Conservation (phyloP, 257 asterid species). For the Hygrophila difformis region DNA sequence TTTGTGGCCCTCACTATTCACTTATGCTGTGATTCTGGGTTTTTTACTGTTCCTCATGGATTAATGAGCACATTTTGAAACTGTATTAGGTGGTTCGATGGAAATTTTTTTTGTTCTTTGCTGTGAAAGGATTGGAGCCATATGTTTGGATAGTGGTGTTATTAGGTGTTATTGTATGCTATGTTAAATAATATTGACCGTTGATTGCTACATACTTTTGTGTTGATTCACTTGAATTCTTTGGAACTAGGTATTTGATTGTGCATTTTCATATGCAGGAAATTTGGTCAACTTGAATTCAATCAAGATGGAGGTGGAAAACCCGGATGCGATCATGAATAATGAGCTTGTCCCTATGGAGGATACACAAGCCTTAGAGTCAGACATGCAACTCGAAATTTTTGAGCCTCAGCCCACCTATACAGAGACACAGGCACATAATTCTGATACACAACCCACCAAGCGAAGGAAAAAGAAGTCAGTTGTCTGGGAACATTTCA, state of each 20-base stretch:
- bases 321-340: slow-evolving; percentile 21
- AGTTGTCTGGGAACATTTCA: slow-evolving; percentile 95
- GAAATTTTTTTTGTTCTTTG: not conserved
- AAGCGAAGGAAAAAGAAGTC: slow-evolving; percentile 91
- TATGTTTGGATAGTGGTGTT: not conserved
- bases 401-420: slow-evolving; percentile 23
- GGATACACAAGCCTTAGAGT: slow-evolving; percentile 39
- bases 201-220: no score
- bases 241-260: no score
- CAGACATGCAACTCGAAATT: slow-evolving; percentile 42
- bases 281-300: slow-evolving; percentile 3
- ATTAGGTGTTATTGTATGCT: no score
- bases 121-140: not conserved
- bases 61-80: no score
- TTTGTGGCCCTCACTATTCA: no score
- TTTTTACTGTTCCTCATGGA: no score
- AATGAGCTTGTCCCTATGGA: slow-evolving; percentile 47
- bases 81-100: not conserved
- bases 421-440: slow-evolving; percentile 28
- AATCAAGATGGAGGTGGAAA: slow-evolving; percentile 38
- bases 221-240: no score
- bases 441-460: slow-evolving; percentile 23
- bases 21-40: no score
- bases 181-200: no score
- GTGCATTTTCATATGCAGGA: no score